Percentiles rank a stretch among this genome's conserved stretches.
These are phyloP conservation scores for Penicillium corylophilum DNA, from an alignment of 2,329 filamentous ascomycete genomes.

Conservation along the genomic window DNA sequence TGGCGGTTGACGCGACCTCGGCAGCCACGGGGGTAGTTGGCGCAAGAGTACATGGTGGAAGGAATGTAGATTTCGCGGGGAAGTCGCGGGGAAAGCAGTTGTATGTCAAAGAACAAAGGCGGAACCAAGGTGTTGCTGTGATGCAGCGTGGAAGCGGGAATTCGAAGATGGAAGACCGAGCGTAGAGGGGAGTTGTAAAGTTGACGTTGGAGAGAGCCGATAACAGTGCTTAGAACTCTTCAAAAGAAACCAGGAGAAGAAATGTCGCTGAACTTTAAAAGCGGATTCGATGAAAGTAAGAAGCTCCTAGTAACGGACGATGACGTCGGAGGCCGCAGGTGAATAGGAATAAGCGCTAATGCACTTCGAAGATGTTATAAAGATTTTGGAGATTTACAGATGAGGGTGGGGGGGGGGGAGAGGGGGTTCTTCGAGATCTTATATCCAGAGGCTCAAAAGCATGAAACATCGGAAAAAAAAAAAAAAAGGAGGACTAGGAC, in stretches of 20 bases:
- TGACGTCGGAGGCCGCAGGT: slow-evolving; percentile 12
- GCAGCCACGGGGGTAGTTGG: slow-evolving; percentile 49
- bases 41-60: slow-evolving; percentile 47
- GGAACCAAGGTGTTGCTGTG: background rate
- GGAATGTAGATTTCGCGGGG: background rate
- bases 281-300: slow-evolving; percentile 9
- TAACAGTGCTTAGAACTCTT: slow-evolving; percentile 2
- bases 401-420: slow-evolving; percentile 7
- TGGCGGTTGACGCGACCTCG: slow-evolving; percentile 46
- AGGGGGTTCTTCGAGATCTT: slow-evolving; percentile 21
- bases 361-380: background rate
- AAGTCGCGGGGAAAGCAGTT: slow-evolving; percentile 1
- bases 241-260: slow-evolving; percentile 4
- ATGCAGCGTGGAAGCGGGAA: background rate
- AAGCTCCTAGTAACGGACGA: slow-evolving; percentile 5
- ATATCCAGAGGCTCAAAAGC: slow-evolving; percentile 24
- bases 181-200: slow-evolving; percentile 2
- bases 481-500: slow-evolving; percentile 22
- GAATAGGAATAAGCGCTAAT: background rate
- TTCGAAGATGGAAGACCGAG: slow-evolving; percentile 3
- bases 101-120: background rate
- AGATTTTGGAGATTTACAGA: background rate
- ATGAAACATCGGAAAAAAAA: slow-evolving; percentile 10
- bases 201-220: background rate
- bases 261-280: slow-evolving; percentile 17